Evolutionary conservation across 805 yeast species (phyloP).

Genomic region (Wickerhamiella azyma): DNA sequence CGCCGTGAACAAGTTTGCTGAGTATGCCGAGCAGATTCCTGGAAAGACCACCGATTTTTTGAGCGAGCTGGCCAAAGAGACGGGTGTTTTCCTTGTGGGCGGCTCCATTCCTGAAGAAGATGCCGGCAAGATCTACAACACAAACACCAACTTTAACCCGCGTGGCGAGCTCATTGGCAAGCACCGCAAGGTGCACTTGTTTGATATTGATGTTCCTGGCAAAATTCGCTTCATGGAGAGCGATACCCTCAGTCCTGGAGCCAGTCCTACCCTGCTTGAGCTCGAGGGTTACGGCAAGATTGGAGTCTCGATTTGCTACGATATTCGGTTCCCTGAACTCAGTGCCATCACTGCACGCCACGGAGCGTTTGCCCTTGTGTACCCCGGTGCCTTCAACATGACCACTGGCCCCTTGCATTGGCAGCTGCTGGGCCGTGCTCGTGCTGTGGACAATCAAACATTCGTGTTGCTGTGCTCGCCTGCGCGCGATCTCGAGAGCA

Average conservation of each 20-base stretch:
- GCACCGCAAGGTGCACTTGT: constrained; percentile 82
- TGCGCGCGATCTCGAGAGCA: constrained; percentile 73
- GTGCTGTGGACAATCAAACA: constrained; percentile 82
- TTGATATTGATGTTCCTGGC: constrained; percentile 85
- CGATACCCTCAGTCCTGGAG: constrained; percentile 60
- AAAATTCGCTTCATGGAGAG: constrained; percentile 83
- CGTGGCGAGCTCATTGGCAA: constrained; percentile 67
- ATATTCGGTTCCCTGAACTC: constrained; percentile 81
- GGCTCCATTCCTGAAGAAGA: constrained; percentile 83
- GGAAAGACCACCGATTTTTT: constrained; percentile 43
- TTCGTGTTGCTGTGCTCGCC: constrained; percentile 60
- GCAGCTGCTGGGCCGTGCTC: constrained; percentile 61
- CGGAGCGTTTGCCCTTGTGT: constrained; percentile 72
- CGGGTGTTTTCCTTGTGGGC: constrained; percentile 58
- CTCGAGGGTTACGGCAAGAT: constrained; percentile 51
- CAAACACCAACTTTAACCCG: constrained; percentile 59
- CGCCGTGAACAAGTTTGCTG: constrained; percentile 69
- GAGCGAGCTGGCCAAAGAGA: constrained; percentile 49
- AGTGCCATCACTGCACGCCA: constrained; percentile 49
- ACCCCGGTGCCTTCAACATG: constrained; percentile 87
- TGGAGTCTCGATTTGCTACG: constrained; percentile 86
- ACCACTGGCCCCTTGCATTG: constrained; percentile 91
- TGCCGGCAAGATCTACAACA: constrained; percentile 48
- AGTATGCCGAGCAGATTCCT: constrained; percentile 82
- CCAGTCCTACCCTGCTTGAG: constrained; percentile 64